Conservation (phyloP, 306 rosid genomes). For the Dalbergia cultrata region DNA sequence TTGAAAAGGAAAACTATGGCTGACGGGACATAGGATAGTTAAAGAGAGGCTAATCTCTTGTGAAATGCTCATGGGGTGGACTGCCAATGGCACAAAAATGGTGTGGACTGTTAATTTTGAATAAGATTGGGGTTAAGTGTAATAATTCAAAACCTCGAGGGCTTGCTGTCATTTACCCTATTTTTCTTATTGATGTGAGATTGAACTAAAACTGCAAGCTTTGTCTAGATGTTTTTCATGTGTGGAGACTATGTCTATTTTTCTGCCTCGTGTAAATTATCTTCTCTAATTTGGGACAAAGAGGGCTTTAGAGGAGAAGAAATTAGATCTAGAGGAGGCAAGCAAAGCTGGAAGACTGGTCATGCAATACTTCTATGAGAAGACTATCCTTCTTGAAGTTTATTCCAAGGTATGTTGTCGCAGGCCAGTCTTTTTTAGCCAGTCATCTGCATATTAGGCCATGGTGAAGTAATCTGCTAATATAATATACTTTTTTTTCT, state of each 20-base stretch:
- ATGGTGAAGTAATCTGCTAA: slow-evolving; percentile 10
- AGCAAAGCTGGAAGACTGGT: slow-evolving; percentile 75
- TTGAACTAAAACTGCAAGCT: slow-evolving; percentile 27
- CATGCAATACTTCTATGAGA: slow-evolving; percentile 79
- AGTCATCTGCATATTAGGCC: slow-evolving; percentile 1
- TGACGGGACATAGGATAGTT: no score
- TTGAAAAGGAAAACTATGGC: no score
- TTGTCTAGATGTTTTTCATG: slow-evolving; percentile 28
- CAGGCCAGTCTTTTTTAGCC: neutral
- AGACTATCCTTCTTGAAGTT: slow-evolving; percentile 70
- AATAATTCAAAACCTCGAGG: no score
- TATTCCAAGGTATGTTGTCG: slow-evolving; percentile 72
- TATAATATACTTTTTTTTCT: neutral
- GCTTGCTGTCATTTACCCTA: no score
- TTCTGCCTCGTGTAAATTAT: slow-evolving; percentile 24
- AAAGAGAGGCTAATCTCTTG: no score
- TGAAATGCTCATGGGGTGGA: no score
- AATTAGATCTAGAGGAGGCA: slow-evolving; percentile 76
- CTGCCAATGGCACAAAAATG: no score
- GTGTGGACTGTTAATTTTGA: no score
- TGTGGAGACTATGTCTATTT: slow-evolving; percentile 1
- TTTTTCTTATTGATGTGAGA: neutral
- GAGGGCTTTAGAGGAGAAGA: slow-evolving; percentile 88
- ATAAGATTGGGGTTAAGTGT: no score
- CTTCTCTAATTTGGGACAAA: slow-evolving; percentile 46